Percentiles rank a stretch among this genome's conserved stretches.
phyloP scores from a whole-genome alignment of 352 stramenopile genomes.

The Elongisporangium senticosum region DNA sequence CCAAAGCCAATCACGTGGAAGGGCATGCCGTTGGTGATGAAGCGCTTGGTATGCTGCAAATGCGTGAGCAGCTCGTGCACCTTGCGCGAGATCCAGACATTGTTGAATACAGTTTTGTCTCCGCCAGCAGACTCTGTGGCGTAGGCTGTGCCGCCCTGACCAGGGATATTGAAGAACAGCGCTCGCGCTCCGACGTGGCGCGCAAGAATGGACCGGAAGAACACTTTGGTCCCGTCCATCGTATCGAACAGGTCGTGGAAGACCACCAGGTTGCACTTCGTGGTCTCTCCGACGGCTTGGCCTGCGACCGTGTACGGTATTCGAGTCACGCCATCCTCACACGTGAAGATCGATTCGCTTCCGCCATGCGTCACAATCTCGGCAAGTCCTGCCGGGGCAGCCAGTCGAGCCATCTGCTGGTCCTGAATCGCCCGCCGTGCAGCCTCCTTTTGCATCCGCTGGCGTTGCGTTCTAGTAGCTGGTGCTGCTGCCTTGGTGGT shows the following conservation, averaged over 20 bases:
- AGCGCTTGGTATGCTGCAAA: slow-evolving; percentile 61
- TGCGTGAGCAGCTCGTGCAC: slow-evolving; percentile 85
- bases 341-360: slow-evolving; percentile 51
- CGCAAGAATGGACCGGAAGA: slow-evolving; percentile 78
- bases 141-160: slow-evolving; percentile 81
- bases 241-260: slow-evolving; percentile 94
- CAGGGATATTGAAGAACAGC: slow-evolving; percentile 90
- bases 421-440: slow-evolving; percentile 52
- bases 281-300: slow-evolving; percentile 41
- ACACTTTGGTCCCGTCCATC: slow-evolving; percentile 83
- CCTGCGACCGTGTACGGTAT: slow-evolving; percentile 83
- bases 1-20: slow-evolving; percentile 89
- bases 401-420: slow-evolving; percentile 70
- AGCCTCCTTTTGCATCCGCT: slow-evolving; percentile 15
- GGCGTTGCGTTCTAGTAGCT: slow-evolving; percentile 2
- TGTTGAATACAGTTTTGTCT: slow-evolving; percentile 65
- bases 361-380: slow-evolving; percentile 15
- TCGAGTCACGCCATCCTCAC: slow-evolving; percentile 64
- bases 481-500: not conserved
- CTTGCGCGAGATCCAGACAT: slow-evolving; percentile 73
- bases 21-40: slow-evolving; percentile 56
- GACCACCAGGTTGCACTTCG: slow-evolving; percentile 87
- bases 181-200: slow-evolving; percentile 77
- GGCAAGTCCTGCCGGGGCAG: slow-evolving; percentile 35
- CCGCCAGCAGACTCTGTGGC: slow-evolving; percentile 11